These are phyloP conservation scores for Plantago elongata DNA, from an alignment of 257 asterid species.

Conservation along the genomic window DNA sequence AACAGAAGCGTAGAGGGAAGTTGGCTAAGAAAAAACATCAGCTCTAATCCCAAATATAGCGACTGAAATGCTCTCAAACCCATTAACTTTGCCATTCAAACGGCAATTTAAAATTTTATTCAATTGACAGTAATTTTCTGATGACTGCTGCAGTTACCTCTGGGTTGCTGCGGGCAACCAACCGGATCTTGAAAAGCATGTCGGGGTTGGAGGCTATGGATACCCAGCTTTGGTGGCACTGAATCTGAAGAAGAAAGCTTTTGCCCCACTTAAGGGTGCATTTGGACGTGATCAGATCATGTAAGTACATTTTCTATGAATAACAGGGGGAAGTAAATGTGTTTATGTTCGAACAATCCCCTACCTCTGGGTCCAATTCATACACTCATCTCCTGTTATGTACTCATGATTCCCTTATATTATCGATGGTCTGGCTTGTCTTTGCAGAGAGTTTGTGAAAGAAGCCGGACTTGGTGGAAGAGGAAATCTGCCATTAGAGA, in stretches of 20 bases:
- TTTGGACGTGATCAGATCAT: conserved; percentile 59
- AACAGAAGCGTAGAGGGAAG: too few relatives aligned
- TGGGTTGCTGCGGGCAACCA: conserved; percentile 96
- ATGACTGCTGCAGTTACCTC: conserved; percentile 53
- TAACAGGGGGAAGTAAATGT: not conserved
- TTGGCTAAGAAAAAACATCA: too few relatives aligned
- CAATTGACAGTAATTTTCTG: conserved; percentile 6
- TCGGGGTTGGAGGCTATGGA: conserved; percentile 95
- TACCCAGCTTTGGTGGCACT: conserved; percentile 92
- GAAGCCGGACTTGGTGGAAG: conserved; percentile 90
- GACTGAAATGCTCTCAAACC: conserved; percentile 5
- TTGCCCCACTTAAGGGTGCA: conserved; percentile 81
- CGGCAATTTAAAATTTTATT: not conserved
- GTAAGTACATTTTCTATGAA: conserved; percentile 32
- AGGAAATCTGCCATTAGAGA: conserved; percentile 60
- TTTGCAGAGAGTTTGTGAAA: conserved; percentile 68
- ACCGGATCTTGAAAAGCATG: conserved; percentile 75
- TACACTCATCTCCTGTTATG: not conserved
- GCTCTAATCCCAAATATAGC: too few relatives aligned
- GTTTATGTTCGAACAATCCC: too few relatives aligned
- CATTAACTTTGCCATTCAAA: conserved; percentile 11
- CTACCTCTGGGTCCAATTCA: too few relatives aligned
- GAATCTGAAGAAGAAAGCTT: conserved; percentile 75
- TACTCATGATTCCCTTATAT: not conserved
- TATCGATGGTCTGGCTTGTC: not conserved